phyloP scores from a whole-genome alignment of 768 basidiomycete species.

The Fibroporia radiculosa region DNA sequence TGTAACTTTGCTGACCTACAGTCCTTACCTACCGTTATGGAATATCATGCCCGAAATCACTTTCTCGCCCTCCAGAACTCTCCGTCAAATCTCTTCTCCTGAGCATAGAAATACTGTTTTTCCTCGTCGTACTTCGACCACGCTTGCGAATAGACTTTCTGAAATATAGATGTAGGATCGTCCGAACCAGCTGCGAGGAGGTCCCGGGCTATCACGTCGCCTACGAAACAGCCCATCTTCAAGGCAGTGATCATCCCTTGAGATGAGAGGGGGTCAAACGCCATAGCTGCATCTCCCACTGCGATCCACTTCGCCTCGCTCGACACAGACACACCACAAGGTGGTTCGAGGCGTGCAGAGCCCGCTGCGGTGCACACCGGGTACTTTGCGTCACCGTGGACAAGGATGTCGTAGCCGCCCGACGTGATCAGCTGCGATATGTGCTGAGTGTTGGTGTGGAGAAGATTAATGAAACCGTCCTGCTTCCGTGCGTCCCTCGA shows the following conservation, averaged over 20 bases:
- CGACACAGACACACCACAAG: constrained; percentile 8
- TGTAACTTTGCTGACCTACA: too few species aligned
- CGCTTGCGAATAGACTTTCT: constrained; percentile 3
- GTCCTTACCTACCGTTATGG: too few species aligned
- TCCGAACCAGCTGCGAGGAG: not conserved
- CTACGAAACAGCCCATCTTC: constrained; percentile 22
- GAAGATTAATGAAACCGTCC: constrained; percentile 24
- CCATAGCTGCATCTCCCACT: constrained; percentile 31
- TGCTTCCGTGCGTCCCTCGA: constrained; percentile 20
- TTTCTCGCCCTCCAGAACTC: constrained; percentile 1
- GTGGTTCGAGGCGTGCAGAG: constrained; percentile 21
- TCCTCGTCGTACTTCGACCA: constrained; percentile 4
- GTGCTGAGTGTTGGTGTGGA: constrained; percentile 19
- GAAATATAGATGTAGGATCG: not conserved
- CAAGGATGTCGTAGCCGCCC: constrained; percentile 18
- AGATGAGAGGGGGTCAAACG: constrained; percentile 33
- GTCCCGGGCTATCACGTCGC: constrained; percentile 6
- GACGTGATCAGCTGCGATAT: constrained; percentile 17
- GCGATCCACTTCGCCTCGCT: constrained; percentile 21
- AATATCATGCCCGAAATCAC: too few species aligned
- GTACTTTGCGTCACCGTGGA: constrained; percentile 3
- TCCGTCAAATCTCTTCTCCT: constrained; percentile 1
- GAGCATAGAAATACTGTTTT: constrained; percentile 6
- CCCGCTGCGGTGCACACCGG: constrained; percentile 24
- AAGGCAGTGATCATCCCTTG: constrained; percentile 33